Percentiles rank a stretch among this genome's conserved stretches.
Evolutionary conservation across 495 filamentous ascomycete species (phyloP).

Genomic region (Corynascus novoguineensis): DNA sequence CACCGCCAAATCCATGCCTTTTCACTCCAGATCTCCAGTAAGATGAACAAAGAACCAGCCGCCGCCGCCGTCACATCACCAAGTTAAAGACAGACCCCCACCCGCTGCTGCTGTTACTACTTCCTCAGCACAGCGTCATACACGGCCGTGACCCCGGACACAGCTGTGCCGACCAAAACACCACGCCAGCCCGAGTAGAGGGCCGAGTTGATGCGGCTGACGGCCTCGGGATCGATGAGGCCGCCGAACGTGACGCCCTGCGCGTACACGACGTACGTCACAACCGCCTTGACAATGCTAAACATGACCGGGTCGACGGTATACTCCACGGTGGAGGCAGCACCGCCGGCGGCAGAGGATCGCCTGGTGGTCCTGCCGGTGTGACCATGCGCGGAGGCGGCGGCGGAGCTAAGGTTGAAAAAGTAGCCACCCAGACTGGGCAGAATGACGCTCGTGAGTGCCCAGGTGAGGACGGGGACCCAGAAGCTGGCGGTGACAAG

Average conservation of each 20-base stretch:
- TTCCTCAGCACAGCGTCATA: slow-evolving; percentile 83
- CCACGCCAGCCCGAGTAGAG: slow-evolving; percentile 68
- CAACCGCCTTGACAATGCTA: slow-evolving; percentile 76
- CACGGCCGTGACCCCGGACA: slow-evolving; percentile 63
- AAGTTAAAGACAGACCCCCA: neutral
- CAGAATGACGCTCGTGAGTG: slow-evolving; percentile 60
- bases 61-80: neutral
- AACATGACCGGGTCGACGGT: slow-evolving; percentile 80
- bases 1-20: too few species aligned
- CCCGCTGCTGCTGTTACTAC: slow-evolving; percentile 28
- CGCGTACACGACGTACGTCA: slow-evolving; percentile 72
- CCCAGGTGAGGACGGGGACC: slow-evolving; percentile 74
- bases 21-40: too few species aligned
- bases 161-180: slow-evolving; percentile 63
- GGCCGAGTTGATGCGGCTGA: slow-evolving; percentile 57
- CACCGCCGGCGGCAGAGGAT: neutral
- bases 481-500: slow-evolving; percentile 77
- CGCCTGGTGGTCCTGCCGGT: slow-evolving; percentile 1
- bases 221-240: slow-evolving; percentile 50
- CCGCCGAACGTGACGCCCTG: slow-evolving; percentile 63
- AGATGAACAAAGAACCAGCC: neutral
- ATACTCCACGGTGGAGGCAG: slow-evolving; percentile 40
- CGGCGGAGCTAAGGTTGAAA: slow-evolving; percentile 63
- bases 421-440: slow-evolving; percentile 75
- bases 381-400: slow-evolving; percentile 32